Base-by-base conservation (phyloP, 2,329 filamentous ascomycete species). In the Calonectria crousiana region DNA sequence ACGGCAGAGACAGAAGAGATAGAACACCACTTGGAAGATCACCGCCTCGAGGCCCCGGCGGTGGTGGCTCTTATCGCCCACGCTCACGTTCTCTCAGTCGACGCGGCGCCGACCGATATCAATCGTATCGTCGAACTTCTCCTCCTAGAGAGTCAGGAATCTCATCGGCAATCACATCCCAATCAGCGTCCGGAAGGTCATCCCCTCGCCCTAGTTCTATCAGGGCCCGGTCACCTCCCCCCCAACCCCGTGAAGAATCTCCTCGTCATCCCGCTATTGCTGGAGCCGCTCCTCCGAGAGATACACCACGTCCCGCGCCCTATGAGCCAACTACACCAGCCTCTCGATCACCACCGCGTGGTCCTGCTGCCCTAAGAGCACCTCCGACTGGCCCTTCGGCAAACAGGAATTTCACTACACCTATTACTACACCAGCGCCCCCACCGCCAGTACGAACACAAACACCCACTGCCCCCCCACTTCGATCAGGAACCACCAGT, bases 11-110 rank as follows among this genome's bases (percentile, higher is more conserved):
- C 73, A 86, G 84, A 34, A 85, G 83, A 30, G 83, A 84, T 10
- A 82, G 83, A 76, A 82, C 74, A n/a, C 83, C 83, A 23, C 78
- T 76, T 6, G 76, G 78, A 28, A 80, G 80, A 66, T 81, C 80
- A 2, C 80, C 83, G 26, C 79, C 80, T 10, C 67, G 78, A 32
- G 81, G 76, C 16, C 73, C 84, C 1, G 62, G 65, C 3, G 69
- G 84, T 13, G 85, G 87, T 49, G 87, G 84, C 69, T 84, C 87
- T 3, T 92, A 89, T 76, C 86, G 90, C 70, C 88, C 86, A n/a
- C 87, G 89, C 41, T 90, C 90, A 52, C 87, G 89, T 53, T 89
- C 86, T 60, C 85, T 86, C 18, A 87, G 87, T 64, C 87, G 89
- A 53, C 86, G 89, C 56, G 88, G 80, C 67, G 88, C 82, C 44